These are phyloP conservation scores for Choiromyces venosus DNA, from an alignment of 495 filamentous ascomycete species.

Conservation along the genomic window DNA sequence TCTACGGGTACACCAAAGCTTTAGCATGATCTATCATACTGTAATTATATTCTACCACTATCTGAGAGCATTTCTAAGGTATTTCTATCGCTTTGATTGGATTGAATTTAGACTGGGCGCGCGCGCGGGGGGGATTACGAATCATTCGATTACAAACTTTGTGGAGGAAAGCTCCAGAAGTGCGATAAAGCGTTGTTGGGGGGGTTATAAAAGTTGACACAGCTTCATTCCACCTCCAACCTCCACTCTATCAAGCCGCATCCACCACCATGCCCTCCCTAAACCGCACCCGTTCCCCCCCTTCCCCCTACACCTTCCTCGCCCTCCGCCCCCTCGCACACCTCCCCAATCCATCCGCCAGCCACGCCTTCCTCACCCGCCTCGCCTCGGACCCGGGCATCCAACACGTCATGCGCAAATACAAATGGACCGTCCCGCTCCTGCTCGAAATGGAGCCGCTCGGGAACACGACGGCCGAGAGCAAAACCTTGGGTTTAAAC, in stretches of 20 bases:
- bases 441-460: conserved; percentile 93
- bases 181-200: no score
- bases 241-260: no score
- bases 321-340: conserved; percentile 68
- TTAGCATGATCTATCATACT: no score
- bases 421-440: conserved; percentile 78
- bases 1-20: no score
- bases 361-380: conserved; percentile 67
- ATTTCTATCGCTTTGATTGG: no score
- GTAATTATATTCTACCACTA: no score
- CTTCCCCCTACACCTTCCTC: conserved; percentile 66
- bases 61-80: no score
- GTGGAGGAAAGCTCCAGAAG: conserved; percentile 1
- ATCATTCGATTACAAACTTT: neutral
- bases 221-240: no score
- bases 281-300: conserved; percentile 19
- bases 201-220: no score
- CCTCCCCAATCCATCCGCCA: conserved; percentile 56
- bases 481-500: conserved; percentile 79
- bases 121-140: neutral
- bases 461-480: conserved; percentile 70
- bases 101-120: no score
- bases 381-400: conserved; percentile 82
- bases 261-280: conserved; percentile 19
- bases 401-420: conserved; percentile 68